Conservation (phyloP, 108 stramenopile genomes). For the Skeletonema tropicum region DNA sequence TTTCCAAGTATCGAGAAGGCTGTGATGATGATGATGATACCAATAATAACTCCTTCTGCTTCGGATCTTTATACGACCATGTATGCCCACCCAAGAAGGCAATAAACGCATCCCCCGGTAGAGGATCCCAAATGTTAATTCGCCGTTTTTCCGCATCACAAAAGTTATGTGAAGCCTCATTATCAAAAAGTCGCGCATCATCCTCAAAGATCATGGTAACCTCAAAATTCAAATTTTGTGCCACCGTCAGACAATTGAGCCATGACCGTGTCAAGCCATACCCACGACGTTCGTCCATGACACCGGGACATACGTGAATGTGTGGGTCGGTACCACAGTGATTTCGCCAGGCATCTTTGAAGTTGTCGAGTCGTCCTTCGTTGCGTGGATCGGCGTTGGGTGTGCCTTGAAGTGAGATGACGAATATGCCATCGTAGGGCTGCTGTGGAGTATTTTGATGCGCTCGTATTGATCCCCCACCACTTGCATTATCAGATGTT, state of each 20-base stretch:
- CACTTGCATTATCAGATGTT: too few relatives aligned
- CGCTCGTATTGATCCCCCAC: too few relatives aligned
- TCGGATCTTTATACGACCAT: conserved; percentile 7
- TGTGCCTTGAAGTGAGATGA: neutral
- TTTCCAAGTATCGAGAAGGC: neutral
- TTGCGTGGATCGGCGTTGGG: neutral
- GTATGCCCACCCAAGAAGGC: conserved; percentile 23
- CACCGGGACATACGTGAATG: conserved; percentile 7
- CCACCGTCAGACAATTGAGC: conserved; percentile 12
- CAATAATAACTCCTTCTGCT: neutral
- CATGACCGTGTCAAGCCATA: conserved; percentile 21
- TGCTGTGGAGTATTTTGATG: neutral
- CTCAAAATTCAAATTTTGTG: conserved; percentile 7
- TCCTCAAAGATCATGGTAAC: conserved; percentile 20
- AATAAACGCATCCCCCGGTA: conserved; percentile 11
- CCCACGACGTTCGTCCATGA: conserved; percentile 14
- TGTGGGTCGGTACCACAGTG: neutral
- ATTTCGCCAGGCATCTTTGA: neutral
- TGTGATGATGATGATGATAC: neutral
- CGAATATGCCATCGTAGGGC: neutral
- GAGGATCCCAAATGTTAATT: neutral
- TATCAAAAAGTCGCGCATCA: conserved; percentile 15
- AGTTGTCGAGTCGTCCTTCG: neutral
- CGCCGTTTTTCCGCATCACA: neutral
- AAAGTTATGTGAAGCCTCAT: neutral